phyloP scores from a whole-genome alignment of 2,329 filamentous ascomycete genomes.

The Bimuria novae-zelandiae region DNA sequence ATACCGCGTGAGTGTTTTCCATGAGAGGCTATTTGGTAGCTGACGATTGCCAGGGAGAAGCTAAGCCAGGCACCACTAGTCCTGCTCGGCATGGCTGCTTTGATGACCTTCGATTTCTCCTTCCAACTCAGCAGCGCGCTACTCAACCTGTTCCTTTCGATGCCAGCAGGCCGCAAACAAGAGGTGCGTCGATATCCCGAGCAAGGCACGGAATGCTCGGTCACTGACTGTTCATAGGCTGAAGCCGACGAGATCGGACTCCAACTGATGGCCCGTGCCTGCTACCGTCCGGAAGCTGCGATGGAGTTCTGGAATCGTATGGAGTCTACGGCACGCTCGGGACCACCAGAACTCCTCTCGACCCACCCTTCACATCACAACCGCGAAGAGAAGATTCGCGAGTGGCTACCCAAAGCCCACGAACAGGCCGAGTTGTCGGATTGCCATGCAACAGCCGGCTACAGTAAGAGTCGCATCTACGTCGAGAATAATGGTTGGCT shows the following conservation, averaged over 20 bases:
- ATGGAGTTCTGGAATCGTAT: conserved; percentile 66
- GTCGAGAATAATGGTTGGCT: not conserved
- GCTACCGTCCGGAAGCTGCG: conserved; percentile 72
- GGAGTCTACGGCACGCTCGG: conserved; percentile 57
- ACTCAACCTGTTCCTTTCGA: conserved; percentile 66
- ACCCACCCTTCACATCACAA: conserved; percentile 76
- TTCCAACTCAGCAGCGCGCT: conserved; percentile 49
- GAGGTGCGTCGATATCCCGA: conserved; percentile 50
- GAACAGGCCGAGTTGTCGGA: conserved; percentile 43
- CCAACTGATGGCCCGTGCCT: conserved; percentile 82
- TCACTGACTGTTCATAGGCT: conserved; percentile 49
- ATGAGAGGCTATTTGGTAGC: not conserved
- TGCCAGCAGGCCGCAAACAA: conserved; percentile 72
- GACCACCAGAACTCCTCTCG: conserved; percentile 71
- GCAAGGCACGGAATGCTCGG: not conserved
- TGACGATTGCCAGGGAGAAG: conserved; percentile 55
- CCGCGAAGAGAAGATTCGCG: conserved; percentile 66
- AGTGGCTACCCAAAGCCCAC: conserved; percentile 56
- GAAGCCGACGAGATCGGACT: conserved; percentile 82
- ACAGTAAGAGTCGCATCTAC: conserved; percentile 18
- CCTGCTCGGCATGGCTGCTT: conserved; percentile 41
- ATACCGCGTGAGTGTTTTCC: conserved; percentile 33
- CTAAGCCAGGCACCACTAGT: conserved; percentile 54
- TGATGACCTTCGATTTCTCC: conserved; percentile 49
- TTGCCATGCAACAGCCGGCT: conserved; percentile 27